Conservation (phyloP, 148 eudicot species). For the Fagopyrum tataricum region DNA sequence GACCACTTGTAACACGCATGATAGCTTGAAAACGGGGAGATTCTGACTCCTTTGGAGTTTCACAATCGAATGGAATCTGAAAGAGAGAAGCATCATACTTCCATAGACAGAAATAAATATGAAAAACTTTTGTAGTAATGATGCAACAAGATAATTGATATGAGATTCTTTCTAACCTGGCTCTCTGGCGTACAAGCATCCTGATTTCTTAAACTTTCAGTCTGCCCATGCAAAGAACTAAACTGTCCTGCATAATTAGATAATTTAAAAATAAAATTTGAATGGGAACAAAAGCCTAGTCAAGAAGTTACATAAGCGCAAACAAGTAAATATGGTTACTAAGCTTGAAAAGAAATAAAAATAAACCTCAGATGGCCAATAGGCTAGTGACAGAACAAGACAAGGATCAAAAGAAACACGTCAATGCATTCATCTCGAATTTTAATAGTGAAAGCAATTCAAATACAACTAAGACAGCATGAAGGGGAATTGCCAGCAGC, state of each 20-base stretch:
- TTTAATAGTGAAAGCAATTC: background rate
- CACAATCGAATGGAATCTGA: slow-evolving; percentile 75
- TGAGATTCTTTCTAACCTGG: slow-evolving; percentile 39
- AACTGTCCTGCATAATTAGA: slow-evolving; percentile 34
- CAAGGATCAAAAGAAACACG: background rate
- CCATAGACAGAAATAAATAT: background rate
- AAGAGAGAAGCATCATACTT: slow-evolving; percentile 9
- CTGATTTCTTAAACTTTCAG: slow-evolving; percentile 55
- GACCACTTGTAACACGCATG: slow-evolving; percentile 93
- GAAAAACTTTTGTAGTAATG: background rate
- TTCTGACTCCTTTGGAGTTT: slow-evolving; percentile 98
- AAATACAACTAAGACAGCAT: background rate
- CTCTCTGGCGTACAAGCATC: slow-evolving; percentile 75
- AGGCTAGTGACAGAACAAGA: background rate
- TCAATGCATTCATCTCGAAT: background rate
- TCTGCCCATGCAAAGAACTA: slow-evolving; percentile 52
- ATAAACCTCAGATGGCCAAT: background rate
- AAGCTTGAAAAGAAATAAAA: slow-evolving; percentile 6
- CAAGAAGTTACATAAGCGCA: background rate
- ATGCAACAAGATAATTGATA: background rate
- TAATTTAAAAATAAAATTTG: background rate
- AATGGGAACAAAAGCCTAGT: background rate
- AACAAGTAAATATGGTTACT: background rate
- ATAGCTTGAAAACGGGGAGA: slow-evolving; percentile 99
- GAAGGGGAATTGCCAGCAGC: background rate